These are phyloP conservation scores for Arthrobotrys megalospora DNA, from an alignment of 2,329 filamentous ascomycete species.

Conservation along the genomic window DNA sequence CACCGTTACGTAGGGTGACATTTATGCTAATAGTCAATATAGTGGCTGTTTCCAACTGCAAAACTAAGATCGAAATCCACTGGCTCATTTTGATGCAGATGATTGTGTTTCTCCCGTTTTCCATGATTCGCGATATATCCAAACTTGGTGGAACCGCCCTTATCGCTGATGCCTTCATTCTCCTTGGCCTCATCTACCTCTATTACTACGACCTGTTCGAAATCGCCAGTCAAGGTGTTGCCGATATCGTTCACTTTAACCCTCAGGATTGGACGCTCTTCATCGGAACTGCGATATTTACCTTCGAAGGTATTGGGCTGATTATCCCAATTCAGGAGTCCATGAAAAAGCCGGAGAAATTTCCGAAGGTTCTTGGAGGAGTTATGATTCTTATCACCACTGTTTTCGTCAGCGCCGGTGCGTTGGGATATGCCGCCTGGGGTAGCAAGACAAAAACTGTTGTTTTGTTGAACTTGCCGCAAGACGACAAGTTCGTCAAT, in stretches of 20 bases:
- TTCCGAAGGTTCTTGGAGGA: slow-evolving; percentile 86
- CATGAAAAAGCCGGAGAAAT: slow-evolving; percentile 91
- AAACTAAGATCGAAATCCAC: slow-evolving; percentile 86
- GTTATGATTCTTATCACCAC: slow-evolving; percentile 97
- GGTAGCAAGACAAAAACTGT: slow-evolving; percentile 96
- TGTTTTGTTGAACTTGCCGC: slow-evolving; percentile 93
- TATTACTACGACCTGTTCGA: slow-evolving; percentile 96
- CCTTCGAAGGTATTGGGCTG: slow-evolving; percentile 96
- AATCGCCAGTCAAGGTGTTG: slow-evolving; percentile 78
- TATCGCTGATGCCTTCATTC: slow-evolving; percentile 92
- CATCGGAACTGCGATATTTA: slow-evolving; percentile 98
- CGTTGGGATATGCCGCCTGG: slow-evolving; percentile 94
- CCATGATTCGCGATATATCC: slow-evolving; percentile 93
- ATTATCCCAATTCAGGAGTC: slow-evolving; percentile 99
- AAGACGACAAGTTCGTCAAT: slow-evolving; percentile 95
- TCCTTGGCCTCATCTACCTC: slow-evolving; percentile 90
- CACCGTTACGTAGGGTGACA: not conserved
- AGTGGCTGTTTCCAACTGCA: slow-evolving; percentile 88
- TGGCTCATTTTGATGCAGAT: slow-evolving; percentile 95
- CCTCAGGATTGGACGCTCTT: slow-evolving; percentile 93
- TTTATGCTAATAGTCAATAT: slow-evolving; percentile 24
- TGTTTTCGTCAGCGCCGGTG: slow-evolving; percentile 91
- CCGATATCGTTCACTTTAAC: slow-evolving; percentile 94
- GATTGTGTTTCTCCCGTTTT: slow-evolving; percentile 93
- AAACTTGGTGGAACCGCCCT: slow-evolving; percentile 96